Base-by-base conservation (phyloP, 1,284 basidiomycete genomes). In the Cutaneotrichosporon sp. region DNA sequence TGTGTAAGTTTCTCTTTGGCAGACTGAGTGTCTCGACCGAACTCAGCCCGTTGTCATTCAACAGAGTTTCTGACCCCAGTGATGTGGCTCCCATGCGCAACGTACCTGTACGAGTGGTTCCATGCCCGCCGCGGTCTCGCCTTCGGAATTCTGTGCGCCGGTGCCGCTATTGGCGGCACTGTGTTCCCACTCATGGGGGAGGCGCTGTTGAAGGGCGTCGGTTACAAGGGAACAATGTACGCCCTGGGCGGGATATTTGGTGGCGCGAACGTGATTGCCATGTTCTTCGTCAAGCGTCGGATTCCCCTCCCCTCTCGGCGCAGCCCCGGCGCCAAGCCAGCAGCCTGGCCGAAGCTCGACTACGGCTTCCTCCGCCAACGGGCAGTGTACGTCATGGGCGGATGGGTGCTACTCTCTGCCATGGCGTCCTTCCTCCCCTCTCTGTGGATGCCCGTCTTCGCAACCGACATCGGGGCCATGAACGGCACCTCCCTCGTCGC, bases 401-500 rank as follows among this genome's bases (percentile, higher is more conserved):
- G 64, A 1, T 74, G 72, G n/a, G 77, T 78, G 46, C 53, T 76
- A 1, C 56, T 79, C 30, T 74, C 74, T 0, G 73, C 73, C 46
- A 58, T 78, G 31, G 77, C 76, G 53, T 78, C 77, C 61, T 80
- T 81, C 60, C 63, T 81, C 36, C 80, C 80, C 0, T 71, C 65
- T 8, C 62, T 81, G 26, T 80, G 75, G 71, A 68, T 80, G 13
- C 79, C 80, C 74, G 75, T 75, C 2, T 80, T 72, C 58, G 79
- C 78, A 0, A 61, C 69, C 4, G 76, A 76, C 38, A 38, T 80
- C 21, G 70, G 73, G 8, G 51, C 77, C 6, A 70, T 67, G 1
- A 68, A 71, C 38, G 79, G 80, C 4, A 77, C 76, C 5, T 69
- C 70, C 5, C 63, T 80, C 16, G 70, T 81, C 52, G 72, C 77